Evolutionary conservation across 345 rosid genomes (phyloP), one percentile per base, ranked within the genome.

Genomic region (Lumnitzera littorea): DNA sequence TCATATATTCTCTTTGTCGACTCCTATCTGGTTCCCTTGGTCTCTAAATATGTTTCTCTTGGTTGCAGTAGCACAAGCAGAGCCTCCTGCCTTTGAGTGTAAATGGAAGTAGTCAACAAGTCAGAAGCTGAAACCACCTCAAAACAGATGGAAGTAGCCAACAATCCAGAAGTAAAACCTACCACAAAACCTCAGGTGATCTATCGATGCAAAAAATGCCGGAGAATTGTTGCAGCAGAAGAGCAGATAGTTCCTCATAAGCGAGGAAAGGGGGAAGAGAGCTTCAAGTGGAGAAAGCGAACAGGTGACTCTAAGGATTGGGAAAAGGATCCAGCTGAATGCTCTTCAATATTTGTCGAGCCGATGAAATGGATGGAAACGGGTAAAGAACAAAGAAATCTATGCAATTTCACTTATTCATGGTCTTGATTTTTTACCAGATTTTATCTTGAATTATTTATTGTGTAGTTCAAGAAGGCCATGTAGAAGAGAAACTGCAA

Each of bases 321-420:
- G 63, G 63, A 20, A 13, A 56, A 58, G n/a, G 75, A 64, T 65
- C 74, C 66, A 52, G 70, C 70, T 16, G 84, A 79, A 63, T 89
- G 92, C 75, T 79, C 89, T 63, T 89, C 95, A 46, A 75, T 91
- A 64, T 91, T 91, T 31, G 96, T 91, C 0, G 95, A 87, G 77
- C 95, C 98, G 60, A 76, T 91, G 92, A 89, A 86, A 74, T 89
- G 98, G 98, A 91, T 91, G 98, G 69, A 87, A 69, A 63, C 84
- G 67, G 87, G 91, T 84, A 24, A 68, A 6, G 17, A 12, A 25
- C 13, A 14, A 9, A 15, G 5, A 16, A 48, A 13, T 24, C 60
- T 5, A 9, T 12, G 12, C 31, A 31, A 20, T 25, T 15, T 12
- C 15, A 15, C 23, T 58, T 10, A 25, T 58, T 48, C 23, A 51